phyloP scores from a whole-genome alignment of 2,329 filamentous ascomycete genomes.

The Colletotrichum melonis region DNA sequence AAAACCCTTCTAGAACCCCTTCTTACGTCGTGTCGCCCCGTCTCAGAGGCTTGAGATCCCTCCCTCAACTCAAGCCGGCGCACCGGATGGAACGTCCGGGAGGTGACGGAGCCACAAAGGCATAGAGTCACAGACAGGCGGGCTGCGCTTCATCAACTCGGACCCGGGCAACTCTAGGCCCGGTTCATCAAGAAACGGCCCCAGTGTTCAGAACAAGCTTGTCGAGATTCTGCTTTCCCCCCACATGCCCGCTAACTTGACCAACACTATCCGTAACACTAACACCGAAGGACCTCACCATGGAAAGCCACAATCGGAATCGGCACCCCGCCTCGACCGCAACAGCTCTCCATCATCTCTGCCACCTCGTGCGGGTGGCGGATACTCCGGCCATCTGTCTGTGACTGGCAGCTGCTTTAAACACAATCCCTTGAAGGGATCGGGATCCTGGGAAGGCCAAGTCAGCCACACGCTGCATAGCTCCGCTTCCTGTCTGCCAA shows the following conservation, averaged over 20 bases:
- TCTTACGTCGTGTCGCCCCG: constrained; percentile 3
- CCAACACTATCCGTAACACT: background rate
- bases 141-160: background rate
- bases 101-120: background rate
- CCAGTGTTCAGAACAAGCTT: constrained; percentile 26
- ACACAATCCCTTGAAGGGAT: background rate
- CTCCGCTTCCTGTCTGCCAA: background rate
- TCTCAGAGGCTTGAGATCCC: constrained; percentile 12
- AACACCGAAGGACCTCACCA: background rate
- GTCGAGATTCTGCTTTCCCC: background rate
- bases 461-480: background rate
- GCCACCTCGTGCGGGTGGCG: constrained; percentile 1
- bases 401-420: constrained; percentile 12
- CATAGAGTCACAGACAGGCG: background rate
- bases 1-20: constrained; percentile 23
- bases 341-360: constrained; percentile 17
- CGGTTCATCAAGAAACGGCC: constrained; percentile 16
- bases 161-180: background rate
- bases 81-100: constrained; percentile 10
- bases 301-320: background rate
- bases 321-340: constrained; percentile 17
- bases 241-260: background rate
- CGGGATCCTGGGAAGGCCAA: no score
- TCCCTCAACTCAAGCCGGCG: background rate
- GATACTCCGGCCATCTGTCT: constrained; percentile 7